Evolutionary conservation across 805 yeast species (phyloP).

Genomic region (Cyberlindnera xylosilytica): DNA sequence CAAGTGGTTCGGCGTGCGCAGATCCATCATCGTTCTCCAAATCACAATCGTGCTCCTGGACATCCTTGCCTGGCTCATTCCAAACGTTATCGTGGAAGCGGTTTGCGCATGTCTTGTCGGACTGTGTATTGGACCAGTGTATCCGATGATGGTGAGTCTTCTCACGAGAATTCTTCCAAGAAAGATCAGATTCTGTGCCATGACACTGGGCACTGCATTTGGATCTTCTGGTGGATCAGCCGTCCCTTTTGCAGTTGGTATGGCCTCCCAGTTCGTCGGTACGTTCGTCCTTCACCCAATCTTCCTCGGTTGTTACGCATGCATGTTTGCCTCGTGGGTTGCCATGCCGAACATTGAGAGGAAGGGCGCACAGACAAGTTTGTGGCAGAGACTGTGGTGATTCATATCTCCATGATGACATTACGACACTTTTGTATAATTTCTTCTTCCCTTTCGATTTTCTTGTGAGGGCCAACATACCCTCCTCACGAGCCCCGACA

Average conservation of each 20-base stretch:
- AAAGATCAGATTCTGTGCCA: constrained; percentile 46
- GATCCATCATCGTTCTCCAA: constrained; percentile 38
- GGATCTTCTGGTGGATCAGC: constrained; percentile 59
- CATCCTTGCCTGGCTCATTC: constrained; percentile 46
- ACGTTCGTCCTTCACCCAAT: constrained; percentile 50
- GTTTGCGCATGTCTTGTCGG: constrained; percentile 47
- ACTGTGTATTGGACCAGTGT: constrained; percentile 54
- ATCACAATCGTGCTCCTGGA: constrained; percentile 36
- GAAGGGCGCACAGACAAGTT: constrained; percentile 18
- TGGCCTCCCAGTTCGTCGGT: constrained; percentile 43
- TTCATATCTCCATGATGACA: not conserved
- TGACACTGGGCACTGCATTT: constrained; percentile 52
- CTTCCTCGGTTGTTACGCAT: constrained; percentile 35
- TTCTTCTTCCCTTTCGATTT: no score
- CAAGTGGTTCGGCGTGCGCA: constrained; percentile 40
- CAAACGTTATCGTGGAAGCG: constrained; percentile 42
- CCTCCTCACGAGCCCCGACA: no score
- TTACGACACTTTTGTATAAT: no score
- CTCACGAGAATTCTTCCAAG: constrained; percentile 45
- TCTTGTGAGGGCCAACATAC: no score
- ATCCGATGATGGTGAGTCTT: constrained; percentile 47
- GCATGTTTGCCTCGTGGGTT: constrained; percentile 39
- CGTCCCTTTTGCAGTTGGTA: constrained; percentile 51
- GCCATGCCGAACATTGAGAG: constrained; percentile 42
- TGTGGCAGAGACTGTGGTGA: constrained; percentile 27